A percentile compares a stretch with the other conserved stretches of the same genome.
Evolutionary conservation across 305 asterid species (phyloP).

Genomic region (Salvia sclarea): DNA sequence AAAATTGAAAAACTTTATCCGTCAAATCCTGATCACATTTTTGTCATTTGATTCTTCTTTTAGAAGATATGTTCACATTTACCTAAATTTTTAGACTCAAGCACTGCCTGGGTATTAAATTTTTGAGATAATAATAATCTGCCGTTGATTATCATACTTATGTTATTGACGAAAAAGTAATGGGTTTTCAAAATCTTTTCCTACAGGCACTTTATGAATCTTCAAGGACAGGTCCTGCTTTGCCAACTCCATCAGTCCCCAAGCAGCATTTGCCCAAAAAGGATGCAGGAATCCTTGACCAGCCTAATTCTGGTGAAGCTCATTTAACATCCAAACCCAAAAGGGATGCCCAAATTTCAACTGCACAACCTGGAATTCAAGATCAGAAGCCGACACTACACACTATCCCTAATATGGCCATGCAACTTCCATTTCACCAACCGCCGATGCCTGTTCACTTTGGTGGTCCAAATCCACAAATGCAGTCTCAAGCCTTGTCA

Average conservation of each 20-base stretch:
- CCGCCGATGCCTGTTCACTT: slow-evolving; percentile 61
- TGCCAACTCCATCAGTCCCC: slow-evolving; percentile 53
- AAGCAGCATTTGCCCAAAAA: slow-evolving; percentile 63
- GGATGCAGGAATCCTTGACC: slow-evolving; percentile 49
- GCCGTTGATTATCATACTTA: slow-evolving; percentile 6
- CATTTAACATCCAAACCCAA: slow-evolving; percentile 50
- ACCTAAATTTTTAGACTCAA: neutral
- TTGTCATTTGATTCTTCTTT: slow-evolving; percentile 10
- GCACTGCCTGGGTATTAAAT: neutral
- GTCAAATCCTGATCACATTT: neutral
- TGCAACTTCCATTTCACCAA: slow-evolving; percentile 64
- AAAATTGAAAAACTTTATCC: neutral
- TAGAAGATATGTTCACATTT: slow-evolving; percentile 10
- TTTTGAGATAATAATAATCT: slow-evolving; percentile 22
- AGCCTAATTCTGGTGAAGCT: slow-evolving; percentile 50
- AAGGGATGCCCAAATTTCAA: slow-evolving; percentile 56
- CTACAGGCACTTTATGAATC: slow-evolving; percentile 61
- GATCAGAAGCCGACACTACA: slow-evolving; percentile 58
- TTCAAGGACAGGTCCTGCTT: slow-evolving; percentile 43
- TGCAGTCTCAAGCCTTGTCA: slow-evolving; percentile 65
- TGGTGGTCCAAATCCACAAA: slow-evolving; percentile 70
- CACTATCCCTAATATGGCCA: slow-evolving; percentile 54
- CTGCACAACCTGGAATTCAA: slow-evolving; percentile 48
- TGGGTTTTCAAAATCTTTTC: slow-evolving; percentile 5
- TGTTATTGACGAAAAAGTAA: slow-evolving; percentile 4